Evolutionary conservation across 495 filamentous ascomycete genomes (phyloP), one percentile per base, ranked within the genome.

Genomic region (Penicillium malachiteum): DNA sequence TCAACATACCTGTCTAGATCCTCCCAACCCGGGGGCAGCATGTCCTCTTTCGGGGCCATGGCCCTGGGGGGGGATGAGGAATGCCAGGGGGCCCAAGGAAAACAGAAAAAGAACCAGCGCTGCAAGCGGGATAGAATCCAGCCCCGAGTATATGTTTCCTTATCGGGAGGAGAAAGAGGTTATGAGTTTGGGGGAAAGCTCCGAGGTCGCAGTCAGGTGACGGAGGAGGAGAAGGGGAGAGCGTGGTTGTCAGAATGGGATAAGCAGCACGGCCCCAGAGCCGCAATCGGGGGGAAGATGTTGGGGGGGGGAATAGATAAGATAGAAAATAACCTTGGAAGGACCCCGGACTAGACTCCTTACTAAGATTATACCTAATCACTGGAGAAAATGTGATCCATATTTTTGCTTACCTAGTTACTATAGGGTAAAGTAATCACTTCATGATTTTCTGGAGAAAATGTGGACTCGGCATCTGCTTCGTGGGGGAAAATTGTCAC

Each of bases 21-120:
- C 49, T 75, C 75, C 76, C 76, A 79, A 59, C 70, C 74, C 67
- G 72, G 73, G 61, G 73, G 73, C 65, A 79, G 65, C 71, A 71
- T 67, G 55, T 75, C 75, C 68, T 77, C 76, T 66, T 74, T 75
- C 63, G 72, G 74, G 74, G 71, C 73, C 76, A 79, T 79, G 70
- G 69, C 76, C 76, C 71, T 66, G 46, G 60, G 59, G 47, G 42
- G 18, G 48, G 35, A 54, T 55, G 63, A 72, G 65, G 71, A 71
- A 72, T 76, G 72, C 66, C 67, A 66, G 48, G 57, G n/a, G 51
- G 50, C 40, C 53, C 48, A 50, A 33, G 49, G 48, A 45, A 37
- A 16, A 45, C 32, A 55, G 41, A 48, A 39, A 44, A 38, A 37
- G 11, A 50, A 37, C 5, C 6, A 34, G 33, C 33, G 56, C 50